phyloP scores from a whole-genome alignment of 495 filamentous ascomycete genomes.

The Hypoxylon crocopeplum region DNA sequence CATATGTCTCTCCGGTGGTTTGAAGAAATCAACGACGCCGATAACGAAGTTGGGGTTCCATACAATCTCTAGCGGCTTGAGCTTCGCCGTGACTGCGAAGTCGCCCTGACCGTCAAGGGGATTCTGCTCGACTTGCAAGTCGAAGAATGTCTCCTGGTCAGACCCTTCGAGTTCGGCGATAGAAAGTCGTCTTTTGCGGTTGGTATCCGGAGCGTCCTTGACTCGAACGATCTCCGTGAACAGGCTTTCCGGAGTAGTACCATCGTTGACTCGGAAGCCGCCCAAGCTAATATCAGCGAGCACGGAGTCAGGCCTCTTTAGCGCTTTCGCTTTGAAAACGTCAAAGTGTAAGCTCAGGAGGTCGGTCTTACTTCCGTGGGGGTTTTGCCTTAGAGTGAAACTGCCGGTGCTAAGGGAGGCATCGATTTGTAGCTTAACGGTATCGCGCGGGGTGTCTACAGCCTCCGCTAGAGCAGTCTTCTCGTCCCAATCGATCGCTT shows the following conservation, averaged over 20 bases:
- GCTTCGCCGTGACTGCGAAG: slow-evolving; percentile 83
- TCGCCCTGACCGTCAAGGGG: slow-evolving; percentile 92
- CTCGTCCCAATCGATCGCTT: slow-evolving; percentile 97
- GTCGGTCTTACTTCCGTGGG: slow-evolving; percentile 78
- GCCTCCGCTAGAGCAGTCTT: slow-evolving; percentile 86
- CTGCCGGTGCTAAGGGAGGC: slow-evolving; percentile 89
- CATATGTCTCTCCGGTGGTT: slow-evolving; percentile 95
- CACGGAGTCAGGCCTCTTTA: slow-evolving; percentile 89
- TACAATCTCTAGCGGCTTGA: slow-evolving; percentile 95
- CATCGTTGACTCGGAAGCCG: slow-evolving; percentile 92
- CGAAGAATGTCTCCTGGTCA: slow-evolving; percentile 80
- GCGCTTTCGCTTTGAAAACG: slow-evolving; percentile 83
- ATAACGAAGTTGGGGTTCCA: slow-evolving; percentile 94
- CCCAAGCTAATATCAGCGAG: slow-evolving; percentile 87
- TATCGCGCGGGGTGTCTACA: slow-evolving; percentile 87
- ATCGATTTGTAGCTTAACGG: slow-evolving; percentile 89
- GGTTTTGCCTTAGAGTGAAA: slow-evolving; percentile 89
- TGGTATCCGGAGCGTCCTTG: slow-evolving; percentile 76
- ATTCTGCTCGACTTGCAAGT: slow-evolving; percentile 90
- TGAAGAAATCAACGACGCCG: slow-evolving; percentile 90
- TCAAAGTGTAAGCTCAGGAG: slow-evolving; percentile 92
- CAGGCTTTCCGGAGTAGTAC: slow-evolving; percentile 86
- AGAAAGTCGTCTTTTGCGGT: slow-evolving; percentile 54
- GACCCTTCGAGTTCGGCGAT: slow-evolving; percentile 69
- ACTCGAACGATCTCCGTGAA: slow-evolving; percentile 94